Evolutionary conservation across 306 rosid genomes (phyloP).

Genomic region (Cucurbita pepo): DNA sequence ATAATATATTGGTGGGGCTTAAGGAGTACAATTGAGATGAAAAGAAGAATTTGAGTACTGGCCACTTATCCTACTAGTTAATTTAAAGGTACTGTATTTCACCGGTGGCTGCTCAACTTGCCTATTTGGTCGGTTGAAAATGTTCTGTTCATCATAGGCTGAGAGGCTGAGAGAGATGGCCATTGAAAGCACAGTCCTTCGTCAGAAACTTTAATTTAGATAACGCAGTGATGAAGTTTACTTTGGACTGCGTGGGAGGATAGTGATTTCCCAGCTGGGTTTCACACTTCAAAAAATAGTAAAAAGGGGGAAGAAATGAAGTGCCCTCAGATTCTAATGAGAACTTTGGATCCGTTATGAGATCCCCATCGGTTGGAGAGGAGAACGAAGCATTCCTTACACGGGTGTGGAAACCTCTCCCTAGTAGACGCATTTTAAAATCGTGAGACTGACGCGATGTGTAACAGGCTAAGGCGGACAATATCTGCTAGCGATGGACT

Average conservation of each 20-base stretch:
- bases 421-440: too few relatives aligned
- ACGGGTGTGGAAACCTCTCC: too few relatives aligned
- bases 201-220: background rate
- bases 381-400: too few relatives aligned
- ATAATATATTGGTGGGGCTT: background rate
- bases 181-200: background rate
- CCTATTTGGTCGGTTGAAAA: background rate
- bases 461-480: too few relatives aligned
- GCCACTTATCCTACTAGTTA: background rate
- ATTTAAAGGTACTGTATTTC: background rate
- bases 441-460: too few relatives aligned
- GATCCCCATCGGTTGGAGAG: too few relatives aligned
- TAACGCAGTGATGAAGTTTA: background rate
- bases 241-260: background rate
- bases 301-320: background rate
- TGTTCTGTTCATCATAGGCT: background rate
- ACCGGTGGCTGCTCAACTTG: background rate
- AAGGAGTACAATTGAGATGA: background rate
- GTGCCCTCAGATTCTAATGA: background rate
- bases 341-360: too few relatives aligned
- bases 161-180: background rate
- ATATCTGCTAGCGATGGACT: too few relatives aligned
- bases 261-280: background rate
- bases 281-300: background rate
- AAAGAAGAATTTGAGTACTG: background rate